A percentile compares a stretch with the other conserved stretches of the same genome.
phyloP scores from a whole-genome alignment of 108 stramenopile species.

The Discostella stelligeroides region DNA sequence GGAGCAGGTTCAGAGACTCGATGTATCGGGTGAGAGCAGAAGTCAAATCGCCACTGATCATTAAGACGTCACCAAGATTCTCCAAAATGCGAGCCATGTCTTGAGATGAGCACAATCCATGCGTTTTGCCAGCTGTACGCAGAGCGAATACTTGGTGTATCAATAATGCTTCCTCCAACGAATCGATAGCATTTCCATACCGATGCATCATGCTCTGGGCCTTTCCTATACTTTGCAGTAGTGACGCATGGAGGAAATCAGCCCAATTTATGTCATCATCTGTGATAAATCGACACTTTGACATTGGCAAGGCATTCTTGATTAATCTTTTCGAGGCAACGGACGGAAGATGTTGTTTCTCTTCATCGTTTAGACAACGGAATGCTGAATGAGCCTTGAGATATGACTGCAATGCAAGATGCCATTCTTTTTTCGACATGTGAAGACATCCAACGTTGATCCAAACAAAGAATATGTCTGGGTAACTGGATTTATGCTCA shows the following conservation, averaged over 20 bases:
- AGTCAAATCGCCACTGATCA: constrained; percentile 48
- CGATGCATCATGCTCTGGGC: constrained; percentile 48
- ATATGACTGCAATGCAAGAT: constrained; percentile 44
- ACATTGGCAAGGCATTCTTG: constrained; percentile 11
- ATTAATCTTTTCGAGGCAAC: constrained; percentile 31
- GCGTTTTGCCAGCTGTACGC: constrained; percentile 16
- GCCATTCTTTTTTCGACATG: constrained; percentile 41
- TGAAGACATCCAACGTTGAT: constrained; percentile 49
- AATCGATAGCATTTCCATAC: constrained; percentile 50
- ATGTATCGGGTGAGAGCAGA: constrained; percentile 34
- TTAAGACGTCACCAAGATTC: constrained; percentile 50
- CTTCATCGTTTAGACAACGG: constrained; percentile 26
- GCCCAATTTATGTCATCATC: constrained; percentile 27
- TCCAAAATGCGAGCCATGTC: constrained; percentile 46
- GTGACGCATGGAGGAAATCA: constrained; percentile 36
- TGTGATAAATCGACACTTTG: background rate
- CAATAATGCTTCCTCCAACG: constrained; percentile 42
- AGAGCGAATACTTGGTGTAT: constrained; percentile 40
- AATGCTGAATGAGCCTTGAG: constrained; percentile 44
- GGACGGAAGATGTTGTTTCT: constrained; percentile 12
- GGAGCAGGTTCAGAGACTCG: constrained; percentile 37
- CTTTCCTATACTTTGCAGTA: constrained; percentile 42
- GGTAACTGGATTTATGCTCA: constrained; percentile 13
- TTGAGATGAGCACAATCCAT: constrained; percentile 6
- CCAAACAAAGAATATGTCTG: constrained; percentile 50